phyloP scores from a whole-genome alignment of 2,329 filamentous ascomycete genomes.

The Onygenales sp. region DNA sequence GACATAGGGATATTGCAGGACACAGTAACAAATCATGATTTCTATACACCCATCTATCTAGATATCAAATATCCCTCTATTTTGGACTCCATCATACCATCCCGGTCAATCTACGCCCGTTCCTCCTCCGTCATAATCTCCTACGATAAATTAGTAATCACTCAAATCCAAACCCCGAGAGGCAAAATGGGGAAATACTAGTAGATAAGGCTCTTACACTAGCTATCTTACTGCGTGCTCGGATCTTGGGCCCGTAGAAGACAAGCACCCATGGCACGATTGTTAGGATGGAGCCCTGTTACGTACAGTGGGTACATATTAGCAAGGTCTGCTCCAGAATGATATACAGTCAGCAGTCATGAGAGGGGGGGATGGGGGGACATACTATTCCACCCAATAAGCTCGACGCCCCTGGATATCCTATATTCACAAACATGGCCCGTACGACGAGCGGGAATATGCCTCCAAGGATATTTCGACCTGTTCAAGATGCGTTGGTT shows the following conservation, averaged over 20 bases:
- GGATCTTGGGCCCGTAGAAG: constrained; percentile 66
- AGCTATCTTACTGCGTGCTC: constrained; percentile 68
- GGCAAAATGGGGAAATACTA: constrained; percentile 6
- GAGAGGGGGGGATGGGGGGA: neutral
- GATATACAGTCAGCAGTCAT: constrained; percentile 6
- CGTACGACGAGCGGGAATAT: constrained; percentile 69
- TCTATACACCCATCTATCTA: no score
- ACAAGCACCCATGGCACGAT: constrained; percentile 81
- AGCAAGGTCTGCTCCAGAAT: neutral
- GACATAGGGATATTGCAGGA: no score
- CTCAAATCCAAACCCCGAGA: neutral
- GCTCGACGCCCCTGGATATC: constrained; percentile 60
- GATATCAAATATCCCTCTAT: no score
- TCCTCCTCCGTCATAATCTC: constrained; percentile 8
- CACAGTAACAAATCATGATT: no score
- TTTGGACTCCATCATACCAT: no score
- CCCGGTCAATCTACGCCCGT: neutral
- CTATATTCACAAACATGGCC: constrained; percentile 63
- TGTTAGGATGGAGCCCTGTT: constrained; percentile 49
- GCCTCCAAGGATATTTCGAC: constrained; percentile 70
- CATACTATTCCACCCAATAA: constrained; percentile 64
- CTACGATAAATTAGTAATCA: constrained; percentile 1
- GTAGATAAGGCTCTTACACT: constrained; percentile 36
- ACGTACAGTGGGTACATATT: neutral
- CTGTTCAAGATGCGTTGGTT: constrained; percentile 10